These are phyloP conservation scores for Talaromyces thailandensis DNA, from an alignment of 495 filamentous ascomycete genomes.

Conservation along the genomic window DNA sequence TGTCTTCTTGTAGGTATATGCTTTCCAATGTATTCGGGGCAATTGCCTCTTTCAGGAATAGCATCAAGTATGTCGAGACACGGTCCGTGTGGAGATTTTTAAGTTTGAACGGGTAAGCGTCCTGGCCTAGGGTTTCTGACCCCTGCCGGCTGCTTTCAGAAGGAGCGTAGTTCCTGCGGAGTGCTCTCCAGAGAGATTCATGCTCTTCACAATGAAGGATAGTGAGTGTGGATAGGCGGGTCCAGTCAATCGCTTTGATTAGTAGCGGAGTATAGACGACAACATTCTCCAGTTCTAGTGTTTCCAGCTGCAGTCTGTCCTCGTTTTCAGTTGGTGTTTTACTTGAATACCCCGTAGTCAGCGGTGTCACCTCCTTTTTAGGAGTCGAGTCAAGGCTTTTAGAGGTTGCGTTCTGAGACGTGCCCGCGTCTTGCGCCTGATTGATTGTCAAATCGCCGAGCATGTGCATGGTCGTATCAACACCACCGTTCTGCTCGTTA, in stretches of 20 bases:
- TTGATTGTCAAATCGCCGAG: not conserved
- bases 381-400: not conserved
- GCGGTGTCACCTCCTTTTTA: not conserved
- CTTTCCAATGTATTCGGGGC: slow-evolving; percentile 80
- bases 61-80: slow-evolving; percentile 68
- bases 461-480: not conserved
- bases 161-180: slow-evolving; percentile 68
- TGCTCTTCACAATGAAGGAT: slow-evolving; percentile 71
- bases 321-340: not conserved
- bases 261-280: slow-evolving; percentile 61
- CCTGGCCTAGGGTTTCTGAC: slow-evolving; percentile 2
- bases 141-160: slow-evolving; percentile 8
- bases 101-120: slow-evolving; percentile 62
- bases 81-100: slow-evolving; percentile 77
- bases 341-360: not conserved
- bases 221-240: slow-evolving; percentile 64
- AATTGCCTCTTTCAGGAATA: slow-evolving; percentile 76
- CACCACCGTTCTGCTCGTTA: not conserved
- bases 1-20: slow-evolving; percentile 73
- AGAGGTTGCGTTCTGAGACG: not conserved
- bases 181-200: slow-evolving; percentile 72
- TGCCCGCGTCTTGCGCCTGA: not conserved
- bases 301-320: slow-evolving; percentile 56
- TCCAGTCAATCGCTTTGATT: slow-evolving; percentile 71
- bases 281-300: slow-evolving; percentile 78